Evolutionary conservation across 164 flowering plant genomes (phyloP), one percentile per base, ranked within the genome.

Genomic region (Stephania yunnanensis): DNA sequence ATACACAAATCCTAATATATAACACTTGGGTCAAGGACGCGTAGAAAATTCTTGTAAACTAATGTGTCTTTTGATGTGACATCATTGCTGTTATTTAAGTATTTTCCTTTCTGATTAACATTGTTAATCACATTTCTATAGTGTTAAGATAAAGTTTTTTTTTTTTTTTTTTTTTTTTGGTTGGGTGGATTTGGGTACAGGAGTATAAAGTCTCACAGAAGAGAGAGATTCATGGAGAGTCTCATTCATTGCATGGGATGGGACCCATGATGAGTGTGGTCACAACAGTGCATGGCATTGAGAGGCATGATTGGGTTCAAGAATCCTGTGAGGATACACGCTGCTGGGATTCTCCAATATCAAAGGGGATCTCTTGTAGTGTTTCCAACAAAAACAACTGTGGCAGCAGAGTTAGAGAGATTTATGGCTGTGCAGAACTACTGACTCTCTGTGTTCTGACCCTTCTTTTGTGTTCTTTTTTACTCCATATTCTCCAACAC

Each of bases 171-270:
- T 45, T 30, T 36, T 19, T 25, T 19, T 31, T 68, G 46, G 19
- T 9, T 29, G 68, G 31, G 5, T 63, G 25, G 3, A 58, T 25
- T 74, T 74, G 25, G 9, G 42, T 11, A 65, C 76, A 75, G 78
- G 70, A 58, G 19, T 46, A 10, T 11, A 45, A 63, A 64, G 10
- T 25, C 25, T 25, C 25, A 25, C 7, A 50, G 19, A 50, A 30
- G 44, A 46, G 30, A 44, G 48, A 31, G 25, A 15, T 3, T 69
- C 19, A 69, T 36, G 0, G 42, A 36, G 36, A 3, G 17, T 67
- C 15, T 50, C 55, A 50, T 50, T 11, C 11, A 50, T 15, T 10
- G 53, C n/a, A 58, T 4, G 64, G n/a, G n/a, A 58, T 58, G 65
- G 65, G 65, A 58, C 4, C 65, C 65, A 58, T 7, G 19, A 70